Evolutionary conservation across 129 eudicot genomes (phyloP), one percentile per base, ranked within the genome.

Genomic region (Sambucus nigra): DNA sequence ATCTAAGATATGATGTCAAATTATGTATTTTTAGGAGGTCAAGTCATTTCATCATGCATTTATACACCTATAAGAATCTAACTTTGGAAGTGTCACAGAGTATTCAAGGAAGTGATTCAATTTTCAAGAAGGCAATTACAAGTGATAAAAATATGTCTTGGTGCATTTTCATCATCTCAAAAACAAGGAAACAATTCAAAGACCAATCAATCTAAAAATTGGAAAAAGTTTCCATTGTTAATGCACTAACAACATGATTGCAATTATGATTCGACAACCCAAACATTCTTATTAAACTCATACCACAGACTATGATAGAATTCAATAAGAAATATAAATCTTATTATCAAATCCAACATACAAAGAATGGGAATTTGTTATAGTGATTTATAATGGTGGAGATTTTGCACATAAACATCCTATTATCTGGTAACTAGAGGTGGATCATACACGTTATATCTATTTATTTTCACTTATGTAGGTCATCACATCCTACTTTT

Each of bases 221-320:
- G 61, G 46, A 51, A 41, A 56, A 41, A 32, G 63, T 28, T 66
- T 60, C 62, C 46, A 74, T 69, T 61, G 71, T 77, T 66, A 55
- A 16, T 55, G 47, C 27, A 53, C 59, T 31, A 27, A 66, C 32
- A 53, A 57, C 29, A 60, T 28, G 66, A 70, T 57, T 76, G 80
- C 65, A 35, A 31, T 68, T 32, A 15, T 32, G 53, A 58, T 28
- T 24, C 21, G 61, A 25, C 42, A 29, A 64, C 40, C 25, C 2
- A 40, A 51, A 77, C 69, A 61, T 67, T 65, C 75, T 56, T 46
- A 50, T 63, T 44, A 45, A 52, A 35, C 53, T 49, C 60, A 53
- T 44, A 61, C 48, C 54, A 35, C 61, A 26, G 46, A 17, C 69
- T 27, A 35, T 12, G n/a, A 59, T 23, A 51, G 48, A 42, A 42